A percentile compares a stretch with the other conserved stretches of the same genome.
phyloP scores from a whole-genome alignment of 1,284 basidiomycete genomes.

The Spongiforma sp. region DNA sequence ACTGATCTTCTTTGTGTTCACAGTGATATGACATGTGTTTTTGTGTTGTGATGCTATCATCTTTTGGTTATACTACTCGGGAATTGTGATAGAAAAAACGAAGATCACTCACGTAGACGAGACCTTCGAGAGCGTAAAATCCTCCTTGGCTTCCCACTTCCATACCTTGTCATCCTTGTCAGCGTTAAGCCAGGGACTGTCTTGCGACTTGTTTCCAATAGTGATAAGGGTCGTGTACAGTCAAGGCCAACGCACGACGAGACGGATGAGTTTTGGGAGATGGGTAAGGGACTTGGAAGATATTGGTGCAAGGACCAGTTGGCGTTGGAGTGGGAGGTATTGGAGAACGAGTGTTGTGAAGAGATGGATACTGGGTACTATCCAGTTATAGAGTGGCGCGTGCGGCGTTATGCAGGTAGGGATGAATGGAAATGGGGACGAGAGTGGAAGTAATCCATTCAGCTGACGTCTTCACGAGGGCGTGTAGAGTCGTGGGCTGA shows the following conservation, averaged over 20 bases:
- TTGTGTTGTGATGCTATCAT: conserved; percentile 55
- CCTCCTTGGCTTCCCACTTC: conserved; percentile 71
- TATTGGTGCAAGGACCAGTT: conserved; percentile 62
- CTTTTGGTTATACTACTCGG: conserved; percentile 8
- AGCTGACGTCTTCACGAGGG: conserved; percentile 36
- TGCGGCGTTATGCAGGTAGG: conserved; percentile 31
- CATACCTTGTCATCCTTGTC: conserved; percentile 40
- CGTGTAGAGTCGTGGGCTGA: conserved; percentile 24
- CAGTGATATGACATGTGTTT: conserved; percentile 65
- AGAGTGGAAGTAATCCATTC: conserved; percentile 29
- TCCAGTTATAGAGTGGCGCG: conserved; percentile 36
- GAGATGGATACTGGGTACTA: conserved; percentile 46
- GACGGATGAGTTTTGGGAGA: conserved; percentile 57
- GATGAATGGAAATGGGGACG: conserved; percentile 33
- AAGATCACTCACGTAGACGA: conserved; percentile 60
- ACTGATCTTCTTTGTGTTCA: conserved; percentile 55
- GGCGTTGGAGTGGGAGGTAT: conserved; percentile 71
- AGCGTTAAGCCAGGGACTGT: conserved; percentile 29
- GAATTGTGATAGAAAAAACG: not conserved
- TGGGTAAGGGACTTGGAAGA: conserved; percentile 72
- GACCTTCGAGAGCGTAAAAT: conserved; percentile 59
- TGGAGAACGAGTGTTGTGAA: conserved; percentile 48
- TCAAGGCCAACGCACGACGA: conserved; percentile 43
- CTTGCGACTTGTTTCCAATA: conserved; percentile 40
- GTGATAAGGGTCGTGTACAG: conserved; percentile 58